These are phyloP conservation scores for Fonsecaea erecta DNA, from an alignment of 2,329 filamentous ascomycete species.

Conservation along the genomic window DNA sequence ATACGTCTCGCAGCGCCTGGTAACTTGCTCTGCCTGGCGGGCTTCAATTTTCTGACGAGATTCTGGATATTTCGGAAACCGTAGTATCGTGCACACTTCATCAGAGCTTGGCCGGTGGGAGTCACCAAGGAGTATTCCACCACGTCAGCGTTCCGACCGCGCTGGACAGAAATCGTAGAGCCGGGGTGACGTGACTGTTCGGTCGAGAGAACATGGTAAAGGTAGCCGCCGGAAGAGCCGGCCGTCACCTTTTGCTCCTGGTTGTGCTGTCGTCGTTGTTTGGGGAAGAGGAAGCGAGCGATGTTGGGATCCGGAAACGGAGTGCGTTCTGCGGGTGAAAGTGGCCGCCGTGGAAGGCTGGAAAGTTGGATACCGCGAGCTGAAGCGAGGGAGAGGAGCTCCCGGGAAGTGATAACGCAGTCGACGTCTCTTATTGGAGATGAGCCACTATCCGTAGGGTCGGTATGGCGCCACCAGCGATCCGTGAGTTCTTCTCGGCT, in stretches of 20 bases:
- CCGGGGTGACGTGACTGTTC: conserved; percentile 73
- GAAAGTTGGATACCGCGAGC: conserved; percentile 80
- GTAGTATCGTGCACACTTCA: conserved; percentile 89
- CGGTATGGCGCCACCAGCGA: conserved; percentile 64
- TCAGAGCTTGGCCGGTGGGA: conserved; percentile 61
- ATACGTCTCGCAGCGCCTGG: conserved; percentile 69
- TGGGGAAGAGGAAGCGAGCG: conserved; percentile 74
- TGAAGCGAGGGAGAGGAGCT: conserved; percentile 86
- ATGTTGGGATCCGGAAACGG: conserved; percentile 75
- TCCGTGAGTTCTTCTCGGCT: conserved; percentile 91
- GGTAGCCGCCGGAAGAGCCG: conserved; percentile 85
- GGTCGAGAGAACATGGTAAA: conserved; percentile 80
- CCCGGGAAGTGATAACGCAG: conserved; percentile 96
- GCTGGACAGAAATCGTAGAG: conserved; percentile 70
- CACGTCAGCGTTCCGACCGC: conserved; percentile 88
- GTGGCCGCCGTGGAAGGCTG: conserved; percentile 64
- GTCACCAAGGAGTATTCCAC: conserved; percentile 77
- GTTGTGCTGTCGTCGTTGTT: conserved; percentile 41
- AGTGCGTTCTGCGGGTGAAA: conserved; percentile 52
- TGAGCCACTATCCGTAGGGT: conserved; percentile 44
- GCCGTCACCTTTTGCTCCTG: conserved; percentile 52
- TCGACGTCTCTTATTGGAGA: conserved; percentile 80
- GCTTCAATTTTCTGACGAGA: conserved; percentile 87
- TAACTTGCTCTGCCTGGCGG: conserved; percentile 75
- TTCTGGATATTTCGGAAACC: conserved; percentile 99